Evolutionary conservation across 202 grass and related monocot species (phyloP).

Genomic region (Bolboschoenoplectus hybrid): DNA sequence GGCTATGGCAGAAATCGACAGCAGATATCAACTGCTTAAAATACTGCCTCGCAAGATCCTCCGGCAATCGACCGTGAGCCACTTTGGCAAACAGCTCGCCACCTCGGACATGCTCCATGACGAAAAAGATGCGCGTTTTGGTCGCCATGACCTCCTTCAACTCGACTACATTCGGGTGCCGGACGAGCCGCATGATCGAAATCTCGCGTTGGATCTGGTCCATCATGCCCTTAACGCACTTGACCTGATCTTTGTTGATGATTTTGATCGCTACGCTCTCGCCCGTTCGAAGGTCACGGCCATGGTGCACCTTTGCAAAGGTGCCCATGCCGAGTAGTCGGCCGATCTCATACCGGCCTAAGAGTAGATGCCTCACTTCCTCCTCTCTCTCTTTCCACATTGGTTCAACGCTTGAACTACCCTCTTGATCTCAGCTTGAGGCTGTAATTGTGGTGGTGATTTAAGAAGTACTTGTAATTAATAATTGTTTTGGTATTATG

Average conservation of each 20-base stretch:
- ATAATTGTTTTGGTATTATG: background rate
- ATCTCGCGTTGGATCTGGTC: slow-evolving; percentile 95
- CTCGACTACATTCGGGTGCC: slow-evolving; percentile 81
- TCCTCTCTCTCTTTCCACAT: slow-evolving; percentile 37
- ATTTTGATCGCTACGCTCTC: slow-evolving; percentile 91
- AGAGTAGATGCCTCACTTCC: slow-evolving; percentile 53
- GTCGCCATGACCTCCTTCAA: slow-evolving; percentile 91
- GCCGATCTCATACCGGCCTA: slow-evolving; percentile 88
- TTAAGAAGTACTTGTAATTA: background rate
- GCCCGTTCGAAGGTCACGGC: slow-evolving; percentile 51
- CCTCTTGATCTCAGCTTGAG: background rate
- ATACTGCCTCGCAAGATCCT: slow-evolving; percentile 72
- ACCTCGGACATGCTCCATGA: slow-evolving; percentile 92
- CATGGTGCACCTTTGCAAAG: slow-evolving; percentile 91
- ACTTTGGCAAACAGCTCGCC: slow-evolving; percentile 82
- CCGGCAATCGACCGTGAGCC: slow-evolving; percentile 50
- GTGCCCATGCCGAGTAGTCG: slow-evolving; percentile 78
- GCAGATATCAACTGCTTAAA: slow-evolving; percentile 89
- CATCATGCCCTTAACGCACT: slow-evolving; percentile 57
- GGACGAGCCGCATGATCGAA: slow-evolving; percentile 87
- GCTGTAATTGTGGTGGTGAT: background rate
- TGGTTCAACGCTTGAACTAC: background rate
- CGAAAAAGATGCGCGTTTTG: slow-evolving; percentile 80
- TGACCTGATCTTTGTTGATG: slow-evolving; percentile 83
- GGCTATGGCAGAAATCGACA: slow-evolving; percentile 87